Evolutionary conservation across 805 yeast genomes (phyloP), one percentile per base, ranked within the genome.

Genomic region (Ogataea nonfermentans): DNA sequence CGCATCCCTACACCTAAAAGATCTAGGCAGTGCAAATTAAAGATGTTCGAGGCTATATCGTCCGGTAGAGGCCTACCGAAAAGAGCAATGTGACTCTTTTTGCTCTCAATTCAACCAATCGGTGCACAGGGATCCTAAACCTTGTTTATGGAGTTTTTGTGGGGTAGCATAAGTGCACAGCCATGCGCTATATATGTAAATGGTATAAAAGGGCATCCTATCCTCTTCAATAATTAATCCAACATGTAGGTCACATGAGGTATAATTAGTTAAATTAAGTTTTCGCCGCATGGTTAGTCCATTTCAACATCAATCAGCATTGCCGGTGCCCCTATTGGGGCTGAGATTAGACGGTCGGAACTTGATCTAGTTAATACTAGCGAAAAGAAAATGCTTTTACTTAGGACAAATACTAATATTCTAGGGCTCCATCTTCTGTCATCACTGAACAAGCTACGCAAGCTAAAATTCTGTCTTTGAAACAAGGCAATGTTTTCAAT

Each of bases 351-450:
- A 65, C 70, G 68, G 70, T 55, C 30, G 48, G 67, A 62, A 65
- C 70, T 65, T 65, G 70, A 65, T 56, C 70, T 63, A 65, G 70
- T 55, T 63, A 61, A 62, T 56, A 57, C 70, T 65, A 63, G 70
- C 70, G 70, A 43, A 56, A 59, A 64, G 68, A 37, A 58, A 64
- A 61, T 62, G 66, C 63, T 41, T 15, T 27, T 12, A 14, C n/a
- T 26, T 12, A 3, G n/a, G 29, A 35, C 23, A 29, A 15, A 19
- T 43, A 43, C 44, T 40, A 43, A 40, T 29, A n/a, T 13, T 49
- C 16, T 44, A 51, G 56, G 56, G 54, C 56, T 33, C 56, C 56
- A 40, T 35, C 57, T 28, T 16, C 52, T 13, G 40, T 46, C 33
- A 39, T 44, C 32, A 34, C 48, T 13, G 45, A 46, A 17, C 34